Percentiles rank a stretch among this genome's conserved stretches.
These are phyloP conservation scores for Aurantiochytrium sp. DNA, from an alignment of 108 stramenopile species.

Conservation along the genomic window DNA sequence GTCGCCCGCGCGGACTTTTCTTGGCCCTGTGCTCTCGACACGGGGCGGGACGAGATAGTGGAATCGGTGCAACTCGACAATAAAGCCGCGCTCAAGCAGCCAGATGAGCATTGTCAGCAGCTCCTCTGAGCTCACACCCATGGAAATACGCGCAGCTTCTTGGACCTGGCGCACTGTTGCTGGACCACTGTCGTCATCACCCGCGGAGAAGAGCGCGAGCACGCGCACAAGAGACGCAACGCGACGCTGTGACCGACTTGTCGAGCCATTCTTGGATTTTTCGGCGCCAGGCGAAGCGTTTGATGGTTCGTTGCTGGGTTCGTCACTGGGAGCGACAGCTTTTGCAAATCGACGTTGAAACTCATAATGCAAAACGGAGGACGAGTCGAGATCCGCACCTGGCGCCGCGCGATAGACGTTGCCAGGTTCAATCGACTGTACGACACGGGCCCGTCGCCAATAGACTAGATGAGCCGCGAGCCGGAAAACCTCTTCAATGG, in stretches of 20 bases:
- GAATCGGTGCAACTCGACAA: not conserved
- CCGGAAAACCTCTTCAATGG: not conserved
- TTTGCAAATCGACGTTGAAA: not conserved
- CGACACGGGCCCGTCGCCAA: not conserved
- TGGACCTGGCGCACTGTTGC: no score
- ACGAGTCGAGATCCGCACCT: not conserved
- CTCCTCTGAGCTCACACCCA: no score
- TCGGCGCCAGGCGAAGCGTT: not conserved
- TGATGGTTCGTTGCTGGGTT: not conserved
- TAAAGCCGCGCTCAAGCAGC: not conserved
- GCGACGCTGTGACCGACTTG: no score
- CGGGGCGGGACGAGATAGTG: not conserved
- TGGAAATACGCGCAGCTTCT: no score
- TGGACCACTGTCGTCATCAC: no score
- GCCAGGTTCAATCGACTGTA: not conserved
- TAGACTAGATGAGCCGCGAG: not conserved
- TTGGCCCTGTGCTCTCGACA: not conserved
- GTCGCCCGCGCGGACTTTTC: not conserved
- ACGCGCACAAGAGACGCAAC: no score
- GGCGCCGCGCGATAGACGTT: conserved; percentile 10
- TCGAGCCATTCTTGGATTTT: not conserved
- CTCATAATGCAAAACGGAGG: not conserved
- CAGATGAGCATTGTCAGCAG: not conserved
- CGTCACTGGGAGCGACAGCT: not conserved
- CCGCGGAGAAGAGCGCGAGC: no score